Conservation (phyloP, 2,329 filamentous ascomycete species). For the Diplodia intermedia region DNA sequence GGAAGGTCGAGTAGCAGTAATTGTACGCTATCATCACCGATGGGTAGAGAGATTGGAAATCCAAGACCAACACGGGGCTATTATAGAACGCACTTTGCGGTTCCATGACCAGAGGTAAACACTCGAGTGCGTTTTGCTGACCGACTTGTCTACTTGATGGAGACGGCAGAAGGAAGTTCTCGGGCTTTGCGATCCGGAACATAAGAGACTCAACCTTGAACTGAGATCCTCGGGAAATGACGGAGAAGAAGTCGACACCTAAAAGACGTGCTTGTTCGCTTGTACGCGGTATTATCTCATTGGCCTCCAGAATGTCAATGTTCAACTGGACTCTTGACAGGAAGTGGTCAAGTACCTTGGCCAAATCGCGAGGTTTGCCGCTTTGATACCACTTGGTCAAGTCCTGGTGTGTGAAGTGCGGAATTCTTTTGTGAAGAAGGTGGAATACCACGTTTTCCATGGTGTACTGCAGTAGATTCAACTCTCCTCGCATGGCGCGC, state of each 20-base stretch:
- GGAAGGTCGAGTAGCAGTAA: constrained; percentile 96
- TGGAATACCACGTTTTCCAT: constrained; percentile 97
- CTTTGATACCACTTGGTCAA: constrained; percentile 84
- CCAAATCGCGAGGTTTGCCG: constrained; percentile 70
- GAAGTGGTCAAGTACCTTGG: constrained; percentile 81
- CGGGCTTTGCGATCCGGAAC: constrained; percentile 97
- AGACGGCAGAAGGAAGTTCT: constrained; percentile 89
- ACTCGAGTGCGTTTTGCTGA: constrained; percentile 91
- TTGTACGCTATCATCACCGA: constrained; percentile 99
- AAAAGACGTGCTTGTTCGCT: constrained; percentile 93
- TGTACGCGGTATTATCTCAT: constrained; percentile 85
- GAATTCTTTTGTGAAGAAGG: constrained; percentile 82
- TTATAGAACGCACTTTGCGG: constrained; percentile 94
- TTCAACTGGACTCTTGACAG: constrained; percentile 77
- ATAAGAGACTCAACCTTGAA: constrained; percentile 99
- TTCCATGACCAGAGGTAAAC: constrained; percentile 95
- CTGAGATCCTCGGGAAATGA: constrained; percentile 92
- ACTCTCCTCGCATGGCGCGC: constrained; percentile 91
- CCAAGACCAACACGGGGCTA: constrained; percentile 86
- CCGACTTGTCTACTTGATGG: constrained; percentile 92
- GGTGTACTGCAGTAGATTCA: constrained; percentile 91
- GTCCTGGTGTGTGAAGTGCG: constrained; percentile 81
- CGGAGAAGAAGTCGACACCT: constrained; percentile 95
- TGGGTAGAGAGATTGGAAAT: constrained; percentile 95
- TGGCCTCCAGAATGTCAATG: constrained; percentile 87